Evolutionary conservation across 306 rosid genomes (phyloP), one percentile per base, ranked within the genome.

Genomic region (Leucaena leucocephala): DNA sequence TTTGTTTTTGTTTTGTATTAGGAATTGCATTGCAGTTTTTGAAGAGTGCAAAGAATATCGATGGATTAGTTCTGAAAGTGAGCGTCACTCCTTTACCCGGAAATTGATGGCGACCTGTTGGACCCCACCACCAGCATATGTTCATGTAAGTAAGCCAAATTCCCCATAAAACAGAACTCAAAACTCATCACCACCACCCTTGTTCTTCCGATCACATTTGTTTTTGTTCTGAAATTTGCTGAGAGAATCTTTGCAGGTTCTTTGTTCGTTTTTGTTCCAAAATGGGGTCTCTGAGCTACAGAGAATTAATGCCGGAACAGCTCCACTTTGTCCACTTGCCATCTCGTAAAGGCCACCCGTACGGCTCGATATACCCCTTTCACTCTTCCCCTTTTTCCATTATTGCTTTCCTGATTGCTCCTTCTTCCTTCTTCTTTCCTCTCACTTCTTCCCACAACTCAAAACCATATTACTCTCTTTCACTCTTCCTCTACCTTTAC

Each of bases 191-290:
- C 7, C n/a, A 0, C 7, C 16, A 27, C 27, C 27, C 27, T 27
- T 27, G 27, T 27, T 27, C 27, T 27, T 27, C 27, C 27, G 27
- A 27, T 27, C 27, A 27, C 27, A 0, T 2, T 39, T 11, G 38
- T 39, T 66, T 4, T 3, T 8, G 13, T 40, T 17, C 1, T 38
- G 13, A 65, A 59, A 65, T 72, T 66, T 34, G 19, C 43, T 35
- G 39, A 59, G 84, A 78, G 90, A 87, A 84, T 87, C 88, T 87
- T 87, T 84, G 80, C 83, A 82, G 88, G 76, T 67, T 71, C 35
- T 82, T 79, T 43, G 80, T 78, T 71, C 65, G 58, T 49, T 45
- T 79, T 15, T 12, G 65, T 36, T 27, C 55, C 27, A 27, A 27
- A 27, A 27, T 27, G 27, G 27, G 27, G 27, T 55, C 54, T 65